These are phyloP conservation scores for Fusarium equiseti DNA, from an alignment of 2,329 filamentous ascomycete species.

Conservation along the genomic window DNA sequence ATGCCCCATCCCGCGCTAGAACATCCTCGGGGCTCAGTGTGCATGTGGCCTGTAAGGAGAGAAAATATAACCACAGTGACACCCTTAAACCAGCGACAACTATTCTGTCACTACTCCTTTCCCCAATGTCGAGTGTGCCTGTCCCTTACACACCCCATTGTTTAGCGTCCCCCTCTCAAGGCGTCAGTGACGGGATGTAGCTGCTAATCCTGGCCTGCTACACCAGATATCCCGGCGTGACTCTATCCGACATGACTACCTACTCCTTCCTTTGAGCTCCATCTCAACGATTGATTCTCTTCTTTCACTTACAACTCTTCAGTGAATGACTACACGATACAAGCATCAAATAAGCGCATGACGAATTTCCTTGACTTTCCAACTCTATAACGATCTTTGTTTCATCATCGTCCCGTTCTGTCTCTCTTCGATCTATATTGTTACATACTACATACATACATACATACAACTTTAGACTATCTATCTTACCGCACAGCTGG, in stretches of 20 bases:
- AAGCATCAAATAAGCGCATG: slow-evolving; percentile 44
- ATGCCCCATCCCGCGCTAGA: slow-evolving; percentile 9
- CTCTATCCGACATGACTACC: slow-evolving; percentile 31
- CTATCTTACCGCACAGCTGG: slow-evolving; percentile 45
- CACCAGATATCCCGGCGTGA: slow-evolving; percentile 30
- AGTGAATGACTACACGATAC: slow-evolving; percentile 47
- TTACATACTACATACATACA: slow-evolving; percentile 10
- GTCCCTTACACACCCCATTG: slow-evolving; percentile 9
- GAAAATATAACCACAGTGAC: neutral
- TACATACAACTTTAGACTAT: slow-evolving; percentile 35
- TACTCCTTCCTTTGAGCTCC: slow-evolving; percentile 30
- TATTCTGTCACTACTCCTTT: slow-evolving; percentile 4
- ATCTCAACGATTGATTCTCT: slow-evolving; percentile 23
- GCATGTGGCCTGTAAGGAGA: neutral
- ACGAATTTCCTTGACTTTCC: slow-evolving; percentile 35
- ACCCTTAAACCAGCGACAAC: fast-evolving
- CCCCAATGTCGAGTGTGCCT: slow-evolving; percentile 1
- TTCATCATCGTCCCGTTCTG: slow-evolving; percentile 9
- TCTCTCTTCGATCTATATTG: slow-evolving; percentile 17
- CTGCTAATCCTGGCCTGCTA: slow-evolving; percentile 18
- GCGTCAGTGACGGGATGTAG: slow-evolving; percentile 21
- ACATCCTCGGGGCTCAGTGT: slow-evolving; percentile 13
- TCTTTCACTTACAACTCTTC: slow-evolving; percentile 40
- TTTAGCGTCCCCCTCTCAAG: slow-evolving; percentile 26
- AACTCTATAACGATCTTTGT: slow-evolving; percentile 37